Base-by-base conservation (phyloP, 1,139 yeast species). In the Nakaseomyces uthaithaninus region DNA sequence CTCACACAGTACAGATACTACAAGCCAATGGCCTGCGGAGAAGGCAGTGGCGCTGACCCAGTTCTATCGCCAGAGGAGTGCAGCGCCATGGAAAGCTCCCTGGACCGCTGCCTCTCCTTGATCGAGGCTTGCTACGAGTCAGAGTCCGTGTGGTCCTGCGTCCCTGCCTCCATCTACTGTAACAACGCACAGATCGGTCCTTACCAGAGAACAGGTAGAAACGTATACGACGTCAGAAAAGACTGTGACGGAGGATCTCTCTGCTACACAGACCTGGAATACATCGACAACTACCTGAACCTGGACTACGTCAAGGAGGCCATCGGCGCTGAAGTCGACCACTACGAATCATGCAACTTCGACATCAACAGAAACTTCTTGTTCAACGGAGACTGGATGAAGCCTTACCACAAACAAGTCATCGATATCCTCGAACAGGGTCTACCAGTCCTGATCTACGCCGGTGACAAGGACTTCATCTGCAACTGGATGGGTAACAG, bases 21-120 rank as follows among this genome's bases (percentile, higher is more conserved):
- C 66, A 83, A 84, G 67, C 94, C 94, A 63, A 91, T 91, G 98
- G 97, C 96, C 9, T 91, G 98, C 66, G 95, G 96, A 50, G 70
- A 77, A 55, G 95, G 95, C 57, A 31, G 35, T 20, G 97, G 95
- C 37, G 83, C 79, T 51, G 81, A 83, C 30, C 71, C 94, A 8
- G 94, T 87, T 8, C 68, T 91, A 54, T 69, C 73, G 27, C 51
- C 51, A 19, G 89, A 81, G 48, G 80, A 83, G 62, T 91, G 98
- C 68, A 73, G 77, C 42, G 67, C 71, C 39, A 85, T 89, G 94
- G 67, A 72, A 43, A 74, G 71, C 44, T 67, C 80, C 33, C 69
- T 82, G 57, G 94, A 89, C 49, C 78, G 94, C 63, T 91, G 98
- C 69, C 67, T 79, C 53, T 68, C 78, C 10, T 73, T 91, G 63